phyloP scores from a whole-genome alignment of 306 rosid genomes.

The Purshia tridentata region DNA sequence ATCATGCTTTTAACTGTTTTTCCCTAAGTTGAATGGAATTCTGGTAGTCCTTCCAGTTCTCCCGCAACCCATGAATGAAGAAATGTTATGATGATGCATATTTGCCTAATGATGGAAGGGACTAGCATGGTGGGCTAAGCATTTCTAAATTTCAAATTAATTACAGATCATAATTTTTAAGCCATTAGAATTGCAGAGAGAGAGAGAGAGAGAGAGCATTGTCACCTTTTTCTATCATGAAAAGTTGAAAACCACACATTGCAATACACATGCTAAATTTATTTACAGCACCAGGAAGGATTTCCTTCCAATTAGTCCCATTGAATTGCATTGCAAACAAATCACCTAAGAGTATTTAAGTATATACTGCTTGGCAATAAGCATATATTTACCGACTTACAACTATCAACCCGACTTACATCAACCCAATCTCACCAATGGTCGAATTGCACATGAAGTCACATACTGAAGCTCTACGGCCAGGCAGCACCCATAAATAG shows the following conservation, averaged over 20 bases:
- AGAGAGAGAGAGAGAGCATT: no score
- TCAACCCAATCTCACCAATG: conserved; percentile 11
- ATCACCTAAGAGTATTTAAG: conserved; percentile 35
- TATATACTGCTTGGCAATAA: conserved; percentile 29
- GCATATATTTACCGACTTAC: conserved; percentile 33
- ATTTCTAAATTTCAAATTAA: no score
- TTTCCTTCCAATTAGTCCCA: conserved; percentile 52
- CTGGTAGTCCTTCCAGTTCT: no score
- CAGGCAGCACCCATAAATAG: conserved; percentile 1
- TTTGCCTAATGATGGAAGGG: no score
- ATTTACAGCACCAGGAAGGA: conserved; percentile 40
- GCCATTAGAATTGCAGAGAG: no score
- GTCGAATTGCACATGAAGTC: conserved; percentile 25
- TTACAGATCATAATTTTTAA: no score
- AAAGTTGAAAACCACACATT: conserved; percentile 39
- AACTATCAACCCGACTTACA: conserved; percentile 18
- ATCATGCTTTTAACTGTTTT: no score
- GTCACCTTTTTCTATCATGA: not conserved
- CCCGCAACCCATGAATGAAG: no score
- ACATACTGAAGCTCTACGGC: conserved; percentile 21
- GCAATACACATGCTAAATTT: conserved; percentile 27
- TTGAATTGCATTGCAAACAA: conserved; percentile 34
- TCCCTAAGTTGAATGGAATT: no score
- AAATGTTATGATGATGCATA: no score
- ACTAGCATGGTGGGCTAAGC: no score